Conservation (phyloP, 2,329 filamentous ascomycete genomes). For the Penicillium brevicompactum region DNA sequence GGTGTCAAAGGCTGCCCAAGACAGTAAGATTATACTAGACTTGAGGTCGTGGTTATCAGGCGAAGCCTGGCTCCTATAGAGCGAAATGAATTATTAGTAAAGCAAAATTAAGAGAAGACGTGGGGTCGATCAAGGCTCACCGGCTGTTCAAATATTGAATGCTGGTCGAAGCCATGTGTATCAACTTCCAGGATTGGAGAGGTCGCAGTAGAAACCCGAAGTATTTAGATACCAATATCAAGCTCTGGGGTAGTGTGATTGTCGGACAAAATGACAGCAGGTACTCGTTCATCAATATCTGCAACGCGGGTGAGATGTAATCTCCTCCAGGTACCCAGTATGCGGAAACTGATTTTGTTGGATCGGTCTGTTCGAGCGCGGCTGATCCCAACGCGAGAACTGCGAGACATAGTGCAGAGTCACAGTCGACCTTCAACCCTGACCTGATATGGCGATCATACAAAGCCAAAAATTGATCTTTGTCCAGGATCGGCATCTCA, state of each 20-base stretch:
- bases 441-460: conserved; percentile 3
- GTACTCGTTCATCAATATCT: conserved; percentile 11
- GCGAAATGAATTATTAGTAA: not conserved
- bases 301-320: conserved; percentile 3
- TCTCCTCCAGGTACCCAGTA: conserved; percentile 5
- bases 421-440: conserved; percentile 5
- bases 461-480: not conserved
- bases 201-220: conserved; percentile 8
- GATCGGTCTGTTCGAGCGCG: conserved; percentile 4
- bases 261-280: conserved; percentile 8
- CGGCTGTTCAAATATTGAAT: conserved; percentile 11
- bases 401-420: conserved; percentile 6
- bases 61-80: conserved; percentile 5
- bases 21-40: conserved; percentile 4
- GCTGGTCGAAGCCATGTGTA: conserved; percentile 9
- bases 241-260: conserved; percentile 6
- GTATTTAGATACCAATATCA: conserved; percentile 7
- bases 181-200: conserved; percentile 7
- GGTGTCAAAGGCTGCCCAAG: conserved; percentile 7
- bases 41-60: conserved; percentile 2
- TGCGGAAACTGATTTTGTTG: conserved; percentile 2
- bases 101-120: not conserved
- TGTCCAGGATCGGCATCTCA: conserved; percentile 7
- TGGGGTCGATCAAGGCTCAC: not conserved
- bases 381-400: conserved; percentile 8